Base-by-base conservation (phyloP, 2,329 filamentous ascomycete genomes). In the Elsinoe ampelina region DNA sequence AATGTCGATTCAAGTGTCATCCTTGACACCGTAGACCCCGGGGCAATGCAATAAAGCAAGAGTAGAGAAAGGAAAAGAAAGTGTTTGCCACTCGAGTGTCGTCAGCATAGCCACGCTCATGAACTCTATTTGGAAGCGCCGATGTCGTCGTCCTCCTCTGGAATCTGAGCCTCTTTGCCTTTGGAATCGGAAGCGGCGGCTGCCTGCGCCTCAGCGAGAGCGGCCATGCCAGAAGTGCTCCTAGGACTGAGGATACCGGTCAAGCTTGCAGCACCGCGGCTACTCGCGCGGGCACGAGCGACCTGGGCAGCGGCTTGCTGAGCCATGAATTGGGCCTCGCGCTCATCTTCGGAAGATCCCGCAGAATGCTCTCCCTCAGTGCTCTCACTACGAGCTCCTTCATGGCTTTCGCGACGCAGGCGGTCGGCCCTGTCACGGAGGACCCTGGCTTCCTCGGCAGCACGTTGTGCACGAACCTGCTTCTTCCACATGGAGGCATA, bases 401-500 rank as follows among this genome's bases (percentile, higher is more conserved):
- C 63, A 61, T 48, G 63, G 59, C 73, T 75, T 61, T 77, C 75
- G 43, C 73, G 66, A 19, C 75, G 69, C 6, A 78, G 67, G 54
- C 74, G 65, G 51, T 77, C 75, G 15, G 75, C 75, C 63, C 77
- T 77, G 58, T 76, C 74, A 58, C 76, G 75, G 55, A 77, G 66
- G 12, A 73, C 66, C 55, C 73, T 72, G 30, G 75, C 75, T 62
- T 78, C 74, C 58, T 77, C 74, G 12, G 75, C 75, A 13, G 75
- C 75, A 54, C 71, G 65, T 61, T 78, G 74, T 12, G 75, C 76
- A 7, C 74, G 72, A 19, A 77, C 75, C 60, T 78, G 76, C 66
- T 78, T 78, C 67, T 70, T 72, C 76, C 76, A 78, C 76, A 78
- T 78, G 55, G 66, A 70, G 5, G 73, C 71, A 59, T 78, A 78